Percentiles rank a stretch among this genome's conserved stretches.
These are phyloP conservation scores for Candida boidinii DNA, from an alignment of 805 yeast genomes.

Conservation along the genomic window DNA sequence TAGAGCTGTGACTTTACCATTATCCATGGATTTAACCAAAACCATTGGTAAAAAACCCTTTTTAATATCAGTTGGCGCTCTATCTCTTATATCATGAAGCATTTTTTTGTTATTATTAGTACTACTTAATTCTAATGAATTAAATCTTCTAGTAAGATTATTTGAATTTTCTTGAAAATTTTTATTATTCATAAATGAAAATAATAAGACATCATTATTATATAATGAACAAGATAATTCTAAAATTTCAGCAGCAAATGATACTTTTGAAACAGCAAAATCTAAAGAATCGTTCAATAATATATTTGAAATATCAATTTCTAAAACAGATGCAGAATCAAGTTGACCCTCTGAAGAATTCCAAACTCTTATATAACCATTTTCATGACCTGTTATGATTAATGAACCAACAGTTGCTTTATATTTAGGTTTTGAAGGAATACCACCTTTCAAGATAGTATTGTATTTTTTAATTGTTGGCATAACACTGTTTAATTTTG, in stretches of 20 bases:
- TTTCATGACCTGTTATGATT: constrained; percentile 77
- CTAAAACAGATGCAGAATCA: constrained; percentile 49
- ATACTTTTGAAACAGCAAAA: constrained; percentile 44
- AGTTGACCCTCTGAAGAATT: constrained; percentile 75
- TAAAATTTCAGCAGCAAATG: constrained; percentile 70
- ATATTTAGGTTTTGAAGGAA: constrained; percentile 44
- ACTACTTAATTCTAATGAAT: constrained; percentile 21
- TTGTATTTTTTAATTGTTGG: constrained; percentile 47
- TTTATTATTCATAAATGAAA: constrained; percentile 56
- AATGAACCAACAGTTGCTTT: constrained; percentile 47
- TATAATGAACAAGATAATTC: constrained; percentile 64
- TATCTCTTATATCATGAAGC: constrained; percentile 37
- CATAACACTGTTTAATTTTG: constrained; percentile 19
- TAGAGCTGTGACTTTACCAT: constrained; percentile 49
- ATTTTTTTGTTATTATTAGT: constrained; percentile 19
- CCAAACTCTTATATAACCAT: constrained; percentile 77
- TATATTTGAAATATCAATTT: constrained; percentile 45
- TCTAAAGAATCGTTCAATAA: constrained; percentile 33
- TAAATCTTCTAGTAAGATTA: constrained; percentile 14
- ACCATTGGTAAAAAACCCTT: constrained; percentile 60
- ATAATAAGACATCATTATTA: constrained; percentile 67
- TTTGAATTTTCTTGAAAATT: constrained; percentile 28
- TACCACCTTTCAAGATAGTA: constrained; percentile 70
- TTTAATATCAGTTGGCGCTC: constrained; percentile 40
- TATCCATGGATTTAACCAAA: constrained; percentile 29